phyloP scores from a whole-genome alignment of 257 asterid genomes.

The Nicotiana otophora region DNA sequence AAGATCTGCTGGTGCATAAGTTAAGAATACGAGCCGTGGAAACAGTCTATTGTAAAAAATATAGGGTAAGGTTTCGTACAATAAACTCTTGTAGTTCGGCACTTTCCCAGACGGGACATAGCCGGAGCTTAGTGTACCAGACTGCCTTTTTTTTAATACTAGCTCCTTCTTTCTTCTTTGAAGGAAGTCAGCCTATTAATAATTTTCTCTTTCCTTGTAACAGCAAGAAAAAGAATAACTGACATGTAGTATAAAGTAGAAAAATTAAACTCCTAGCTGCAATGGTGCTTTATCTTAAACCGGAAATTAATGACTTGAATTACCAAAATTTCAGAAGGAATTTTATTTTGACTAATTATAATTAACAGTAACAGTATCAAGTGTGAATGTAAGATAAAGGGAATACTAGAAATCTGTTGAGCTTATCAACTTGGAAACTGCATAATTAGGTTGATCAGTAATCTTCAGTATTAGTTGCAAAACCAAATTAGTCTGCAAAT shows the following conservation, averaged over 20 bases:
- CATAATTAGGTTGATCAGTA: background rate
- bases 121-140: no score
- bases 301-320: background rate
- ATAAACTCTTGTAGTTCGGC: no score
- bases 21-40: background rate
- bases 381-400: background rate
- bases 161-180: background rate
- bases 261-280: background rate
- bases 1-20: background rate
- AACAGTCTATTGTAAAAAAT: no score
- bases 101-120: no score
- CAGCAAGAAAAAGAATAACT: background rate
- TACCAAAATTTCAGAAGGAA: background rate
- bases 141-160: no score
- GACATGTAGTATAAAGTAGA: background rate
- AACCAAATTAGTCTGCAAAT: background rate
- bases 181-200: background rate
- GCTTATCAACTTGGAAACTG: background rate
- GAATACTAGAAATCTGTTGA: slow-evolving; percentile 11
- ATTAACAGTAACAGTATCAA: background rate
- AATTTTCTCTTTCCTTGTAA: background rate
- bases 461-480: background rate
- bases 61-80: no score
- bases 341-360: background rate
- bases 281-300: background rate